Base-by-base conservation (phyloP, 805 yeast species). In the Candida orba region DNA sequence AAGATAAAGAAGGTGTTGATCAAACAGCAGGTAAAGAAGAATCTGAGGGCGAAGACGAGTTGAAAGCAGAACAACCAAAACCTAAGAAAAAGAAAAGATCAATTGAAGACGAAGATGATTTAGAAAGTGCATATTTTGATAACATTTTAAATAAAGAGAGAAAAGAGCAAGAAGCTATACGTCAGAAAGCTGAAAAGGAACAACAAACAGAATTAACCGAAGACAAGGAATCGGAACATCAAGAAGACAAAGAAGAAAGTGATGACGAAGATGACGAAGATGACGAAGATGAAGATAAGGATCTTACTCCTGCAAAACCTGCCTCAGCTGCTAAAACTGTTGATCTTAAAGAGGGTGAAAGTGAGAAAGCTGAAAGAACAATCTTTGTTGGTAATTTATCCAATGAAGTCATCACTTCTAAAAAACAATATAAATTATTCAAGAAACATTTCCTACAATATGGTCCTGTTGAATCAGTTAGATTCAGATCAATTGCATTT, bases 401-500 rank as follows among this genome's bases (percentile, higher is more conserved):
- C 30, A 65, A 79, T 34, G 57, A 67, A 1, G 88, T 81, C 8
- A 76, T 89, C 50, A 73, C 83, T 2, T 73, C 78, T 39, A 87
- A 86, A 59, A 62, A 68, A 34, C 63, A 68, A 12, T 77, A 76
- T 57, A 84, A 80, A 56, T 62, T 68, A 42, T 82, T 91, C 64
- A 84, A 85, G 61, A 69, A 68, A 49, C 64, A 75, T n/a, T 84
- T 91, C 52, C 45, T 54, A 5, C 42, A 59, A 34, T 49, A 45
- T 43, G 67, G 67, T 39, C 45, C 45, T 20, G 69, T 91, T 40
- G 81, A 78, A 39, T 84, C 96, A 12, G 72, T 89, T 40, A 75
- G 99, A 62, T 93, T 89, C 70, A 76, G 99, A 65, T 89, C 97
- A 3, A 83, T 93, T 52, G 86, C 96, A 3, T 87, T 90, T 51